Percentiles rank a stretch among this genome's conserved stretches.
phyloP scores from a whole-genome alignment of 495 filamentous ascomycete species.

The Aspergillus diversus region DNA sequence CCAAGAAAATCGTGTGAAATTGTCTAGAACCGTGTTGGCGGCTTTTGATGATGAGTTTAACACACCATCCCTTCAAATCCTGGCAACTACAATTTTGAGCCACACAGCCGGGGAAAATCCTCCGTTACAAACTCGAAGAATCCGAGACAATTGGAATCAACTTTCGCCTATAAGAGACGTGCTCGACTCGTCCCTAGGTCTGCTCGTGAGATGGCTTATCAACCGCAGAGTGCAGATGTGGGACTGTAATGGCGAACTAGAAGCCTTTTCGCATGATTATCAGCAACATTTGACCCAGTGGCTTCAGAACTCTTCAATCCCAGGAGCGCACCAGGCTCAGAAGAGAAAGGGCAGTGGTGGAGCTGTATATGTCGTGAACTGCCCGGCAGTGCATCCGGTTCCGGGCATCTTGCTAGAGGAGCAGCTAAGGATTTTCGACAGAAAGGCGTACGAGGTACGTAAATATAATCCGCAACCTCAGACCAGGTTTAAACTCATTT shows the following conservation, averaged over 20 bases:
- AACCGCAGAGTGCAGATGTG: slow-evolving; percentile 35
- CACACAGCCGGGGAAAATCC: slow-evolving; percentile 23
- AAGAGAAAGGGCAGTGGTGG: slow-evolving; percentile 13
- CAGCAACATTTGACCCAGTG: slow-evolving; percentile 32
- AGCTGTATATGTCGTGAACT: slow-evolving; percentile 31
- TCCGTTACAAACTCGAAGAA: slow-evolving; percentile 28
- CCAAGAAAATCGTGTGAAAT: slow-evolving; percentile 24
- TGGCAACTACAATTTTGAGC: slow-evolving; percentile 25
- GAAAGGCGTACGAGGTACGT: slow-evolving; percentile 29
- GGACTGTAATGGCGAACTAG: slow-evolving; percentile 35
- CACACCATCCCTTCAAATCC: slow-evolving; percentile 26
- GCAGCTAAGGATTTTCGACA: slow-evolving; percentile 25
- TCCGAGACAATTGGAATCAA: slow-evolving; percentile 28
- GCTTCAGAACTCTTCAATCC: slow-evolving; percentile 27
- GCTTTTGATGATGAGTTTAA: slow-evolving; percentile 30
- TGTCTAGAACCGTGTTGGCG: slow-evolving; percentile 28
- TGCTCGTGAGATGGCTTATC: slow-evolving; percentile 33
- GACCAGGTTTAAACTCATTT: background rate
- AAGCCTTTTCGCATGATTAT: slow-evolving; percentile 32
- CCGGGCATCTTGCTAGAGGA: slow-evolving; percentile 29
- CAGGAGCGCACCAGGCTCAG: slow-evolving; percentile 5
- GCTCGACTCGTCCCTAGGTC: slow-evolving; percentile 21
- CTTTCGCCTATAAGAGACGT: slow-evolving; percentile 20
- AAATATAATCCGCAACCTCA: background rate
- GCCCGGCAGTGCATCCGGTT: slow-evolving; percentile 30